Evolutionary conservation across 1,139 yeast genomes (phyloP).

Genomic region (Yamadazyma conglobata): DNA sequence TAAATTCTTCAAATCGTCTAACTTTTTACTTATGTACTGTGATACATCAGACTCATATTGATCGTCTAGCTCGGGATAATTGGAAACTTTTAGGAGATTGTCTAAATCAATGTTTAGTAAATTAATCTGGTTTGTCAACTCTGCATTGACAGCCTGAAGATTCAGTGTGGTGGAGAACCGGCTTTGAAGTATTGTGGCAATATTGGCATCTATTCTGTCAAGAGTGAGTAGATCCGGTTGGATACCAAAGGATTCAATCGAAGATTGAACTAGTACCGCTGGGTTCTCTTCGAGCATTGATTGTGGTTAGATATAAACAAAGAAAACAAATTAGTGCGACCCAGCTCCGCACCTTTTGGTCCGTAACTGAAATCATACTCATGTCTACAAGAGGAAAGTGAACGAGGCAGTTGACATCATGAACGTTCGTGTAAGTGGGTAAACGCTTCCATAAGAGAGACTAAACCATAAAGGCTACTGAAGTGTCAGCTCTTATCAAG

Average conservation of each 20-base stretch:
- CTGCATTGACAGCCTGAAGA: slow-evolving; percentile 18
- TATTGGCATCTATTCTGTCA: slow-evolving; percentile 43
- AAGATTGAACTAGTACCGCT: slow-evolving; percentile 35
- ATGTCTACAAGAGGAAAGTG: too few relatives aligned
- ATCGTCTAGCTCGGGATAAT: slow-evolving; percentile 8
- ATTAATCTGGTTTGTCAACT: slow-evolving; percentile 18
- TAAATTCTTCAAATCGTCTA: slow-evolving; percentile 9
- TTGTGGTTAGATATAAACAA: slow-evolving; percentile 4
- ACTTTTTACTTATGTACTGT: slow-evolving; percentile 2
- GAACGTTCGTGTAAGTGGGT: too few relatives aligned
- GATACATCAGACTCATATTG: slow-evolving; percentile 6
- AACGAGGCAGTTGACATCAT: too few relatives aligned
- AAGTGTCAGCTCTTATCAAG: too few relatives aligned
- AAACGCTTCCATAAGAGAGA: too few relatives aligned
- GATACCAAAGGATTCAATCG: slow-evolving; percentile 48
- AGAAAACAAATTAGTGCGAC: slow-evolving; percentile 1
- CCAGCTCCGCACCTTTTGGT: too few relatives aligned
- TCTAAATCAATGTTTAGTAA: slow-evolving; percentile 23
- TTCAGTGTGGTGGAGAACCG: slow-evolving; percentile 25
- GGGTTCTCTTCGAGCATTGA: slow-evolving; percentile 31
- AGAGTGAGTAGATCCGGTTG: slow-evolving; percentile 51
- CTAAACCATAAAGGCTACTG: too few relatives aligned
- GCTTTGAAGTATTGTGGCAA: slow-evolving; percentile 25
- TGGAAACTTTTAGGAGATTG: slow-evolving; percentile 22
- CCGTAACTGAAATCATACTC: too few relatives aligned